These are phyloP conservation scores for Neonectria neomacrospora DNA, from an alignment of 2,329 filamentous ascomycete genomes.

Conservation along the genomic window DNA sequence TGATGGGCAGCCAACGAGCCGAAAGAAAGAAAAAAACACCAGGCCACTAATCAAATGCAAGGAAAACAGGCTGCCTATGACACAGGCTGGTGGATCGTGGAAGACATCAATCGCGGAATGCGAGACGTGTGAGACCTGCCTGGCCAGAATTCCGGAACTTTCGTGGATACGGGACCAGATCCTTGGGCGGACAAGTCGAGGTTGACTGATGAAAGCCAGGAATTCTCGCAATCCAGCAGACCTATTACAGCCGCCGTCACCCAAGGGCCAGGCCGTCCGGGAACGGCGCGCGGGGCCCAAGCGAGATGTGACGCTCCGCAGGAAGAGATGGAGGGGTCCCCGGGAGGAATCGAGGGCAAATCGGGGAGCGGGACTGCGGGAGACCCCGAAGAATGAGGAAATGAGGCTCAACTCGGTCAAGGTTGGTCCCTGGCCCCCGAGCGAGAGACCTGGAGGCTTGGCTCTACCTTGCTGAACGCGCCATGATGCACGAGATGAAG, in stretches of 20 bases:
- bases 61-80: not conserved
- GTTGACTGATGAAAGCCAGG: no score
- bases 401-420: not conserved
- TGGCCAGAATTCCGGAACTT: not conserved
- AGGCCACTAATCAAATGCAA: slow-evolving; percentile 8
- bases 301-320: slow-evolving; percentile 7
- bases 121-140: not conserved
- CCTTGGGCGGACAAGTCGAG: not conserved
- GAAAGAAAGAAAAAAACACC: not conserved
- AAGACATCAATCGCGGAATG: not conserved
- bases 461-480: not conserved
- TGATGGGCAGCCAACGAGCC: slow-evolving; percentile 1
- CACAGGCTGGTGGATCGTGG: not conserved
- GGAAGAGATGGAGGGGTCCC: not conserved
- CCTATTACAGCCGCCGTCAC: not conserved
- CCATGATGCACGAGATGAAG: slow-evolving; percentile 2
- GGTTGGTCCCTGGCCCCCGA: no score
- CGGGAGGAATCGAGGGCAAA: not conserved
- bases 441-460: not conserved
- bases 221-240: not conserved
- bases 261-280: not conserved
- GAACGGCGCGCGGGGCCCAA: slow-evolving; percentile 1
- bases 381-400: not conserved
- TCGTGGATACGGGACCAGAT: not conserved
- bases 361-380: not conserved